phyloP scores from a whole-genome alignment of 2,329 filamentous ascomycete species.

The Cercospora beticola region DNA sequence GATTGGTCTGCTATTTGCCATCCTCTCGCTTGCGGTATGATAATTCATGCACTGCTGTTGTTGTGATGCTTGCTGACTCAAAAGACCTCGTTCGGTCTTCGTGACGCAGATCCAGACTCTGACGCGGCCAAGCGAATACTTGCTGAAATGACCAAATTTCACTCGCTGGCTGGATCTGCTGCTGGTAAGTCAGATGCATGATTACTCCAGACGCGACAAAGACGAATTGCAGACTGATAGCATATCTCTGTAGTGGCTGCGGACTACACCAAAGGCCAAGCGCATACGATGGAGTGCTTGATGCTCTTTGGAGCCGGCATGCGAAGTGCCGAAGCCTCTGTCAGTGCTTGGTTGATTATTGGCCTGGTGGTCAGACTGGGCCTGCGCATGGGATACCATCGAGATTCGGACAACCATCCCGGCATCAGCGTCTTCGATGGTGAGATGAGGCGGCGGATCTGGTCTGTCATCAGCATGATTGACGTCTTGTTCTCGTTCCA shows the following conservation, averaged over 20 bases:
- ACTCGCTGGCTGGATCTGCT: conserved; percentile 35
- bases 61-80: background rate
- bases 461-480: conserved; percentile 46
- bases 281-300: conserved; percentile 45
- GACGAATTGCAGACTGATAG: background rate
- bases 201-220: background rate
- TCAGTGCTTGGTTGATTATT: conserved; percentile 45
- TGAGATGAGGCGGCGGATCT: conserved; percentile 50
- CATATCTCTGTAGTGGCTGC: conserved; percentile 25
- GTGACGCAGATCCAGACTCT: conserved; percentile 28
- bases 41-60: background rate
- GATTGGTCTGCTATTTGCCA: conserved; percentile 50
- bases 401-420: conserved; percentile 47
- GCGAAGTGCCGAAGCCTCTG: conserved; percentile 32
- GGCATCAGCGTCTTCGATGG: conserved; percentile 43
- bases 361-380: conserved; percentile 44
- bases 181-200: conserved; percentile 15
- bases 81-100: conserved; percentile 29
- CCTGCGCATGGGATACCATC: conserved; percentile 48
- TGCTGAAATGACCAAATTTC: conserved; percentile 31
- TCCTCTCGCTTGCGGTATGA: conserved; percentile 44
- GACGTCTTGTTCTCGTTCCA: conserved; percentile 51
- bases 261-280: conserved; percentile 47
- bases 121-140: conserved; percentile 24
- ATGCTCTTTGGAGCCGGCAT: conserved; percentile 39